These are phyloP conservation scores for Myrica gale DNA, from an alignment of 306 rosid species.

Conservation along the genomic window DNA sequence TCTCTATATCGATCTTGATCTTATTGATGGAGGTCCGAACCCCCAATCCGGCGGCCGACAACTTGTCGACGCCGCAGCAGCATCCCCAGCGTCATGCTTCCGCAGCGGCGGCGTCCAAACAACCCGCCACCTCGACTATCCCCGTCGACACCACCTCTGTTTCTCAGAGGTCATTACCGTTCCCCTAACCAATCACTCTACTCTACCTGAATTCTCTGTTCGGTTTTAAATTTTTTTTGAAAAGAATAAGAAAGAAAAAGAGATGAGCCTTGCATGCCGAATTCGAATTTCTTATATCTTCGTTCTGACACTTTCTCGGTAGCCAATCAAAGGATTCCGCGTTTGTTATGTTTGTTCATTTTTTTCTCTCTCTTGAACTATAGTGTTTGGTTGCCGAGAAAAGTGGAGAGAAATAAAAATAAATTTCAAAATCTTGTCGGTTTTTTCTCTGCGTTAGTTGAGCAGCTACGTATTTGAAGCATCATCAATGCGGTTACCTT, in stretches of 20 bases:
- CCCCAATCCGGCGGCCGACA: slow-evolving; percentile 53
- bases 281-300: background rate
- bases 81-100: slow-evolving; percentile 36
- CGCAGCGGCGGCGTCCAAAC: slow-evolving; percentile 38
- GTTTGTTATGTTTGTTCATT: background rate
- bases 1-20: slow-evolving; percentile 24
- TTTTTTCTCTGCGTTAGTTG: background rate
- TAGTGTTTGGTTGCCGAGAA: background rate
- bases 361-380: background rate
- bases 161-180: slow-evolving; percentile 56
- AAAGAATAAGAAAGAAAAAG: background rate
- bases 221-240: background rate
- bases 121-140: slow-evolving; percentile 46
- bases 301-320: background rate
- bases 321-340: background rate
- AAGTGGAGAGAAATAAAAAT: background rate
- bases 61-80: slow-evolving; percentile 53
- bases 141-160: slow-evolving; percentile 71
- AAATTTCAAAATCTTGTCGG: background rate
- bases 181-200: slow-evolving; percentile 2
- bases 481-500: slow-evolving; percentile 18
- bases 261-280: background rate
- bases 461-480: background rate
- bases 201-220: slow-evolving; percentile 16
- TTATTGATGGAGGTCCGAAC: slow-evolving; percentile 72